Evolutionary conservation across 306 rosid species (phyloP).

Genomic region (Quercus variabilis): DNA sequence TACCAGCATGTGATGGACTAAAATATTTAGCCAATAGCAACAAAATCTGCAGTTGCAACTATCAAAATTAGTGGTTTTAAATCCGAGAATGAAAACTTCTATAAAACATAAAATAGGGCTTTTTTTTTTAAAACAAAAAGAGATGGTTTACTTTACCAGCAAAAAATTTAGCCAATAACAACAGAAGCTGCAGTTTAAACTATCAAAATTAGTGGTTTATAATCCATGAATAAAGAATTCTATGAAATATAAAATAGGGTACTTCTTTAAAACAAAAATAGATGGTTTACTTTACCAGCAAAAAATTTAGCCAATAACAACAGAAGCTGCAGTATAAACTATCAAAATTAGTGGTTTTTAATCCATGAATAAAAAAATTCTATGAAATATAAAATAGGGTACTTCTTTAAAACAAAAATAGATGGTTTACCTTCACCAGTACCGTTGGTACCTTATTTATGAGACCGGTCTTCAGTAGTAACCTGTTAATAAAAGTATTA

Average conservation of each 20-base stretch:
- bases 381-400: not conserved
- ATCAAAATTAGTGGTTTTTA: not conserved
- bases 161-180: too few species aligned
- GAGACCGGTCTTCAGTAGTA: not conserved
- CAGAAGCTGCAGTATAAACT: too few species aligned
- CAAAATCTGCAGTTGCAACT: not conserved
- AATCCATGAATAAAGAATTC: not conserved
- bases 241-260: not conserved
- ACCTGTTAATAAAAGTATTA: not conserved
- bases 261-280: not conserved
- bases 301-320: too few species aligned
- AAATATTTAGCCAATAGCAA: not conserved
- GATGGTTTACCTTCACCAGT: too few species aligned
- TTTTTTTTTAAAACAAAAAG: too few species aligned
- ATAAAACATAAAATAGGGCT: too few species aligned
- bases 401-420: not conserved
- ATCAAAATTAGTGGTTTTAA: too few species aligned
- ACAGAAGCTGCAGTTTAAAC: too few species aligned
- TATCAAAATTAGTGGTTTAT: not conserved
- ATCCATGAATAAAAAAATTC: not conserved
- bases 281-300: too few species aligned
- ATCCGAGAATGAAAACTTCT: too few species aligned
- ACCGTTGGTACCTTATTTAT: not conserved
- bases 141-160: too few species aligned
- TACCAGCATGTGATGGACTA: not conserved